Conservation (phyloP, 768 basidiomycete species). For the Calocera cornea region DNA sequence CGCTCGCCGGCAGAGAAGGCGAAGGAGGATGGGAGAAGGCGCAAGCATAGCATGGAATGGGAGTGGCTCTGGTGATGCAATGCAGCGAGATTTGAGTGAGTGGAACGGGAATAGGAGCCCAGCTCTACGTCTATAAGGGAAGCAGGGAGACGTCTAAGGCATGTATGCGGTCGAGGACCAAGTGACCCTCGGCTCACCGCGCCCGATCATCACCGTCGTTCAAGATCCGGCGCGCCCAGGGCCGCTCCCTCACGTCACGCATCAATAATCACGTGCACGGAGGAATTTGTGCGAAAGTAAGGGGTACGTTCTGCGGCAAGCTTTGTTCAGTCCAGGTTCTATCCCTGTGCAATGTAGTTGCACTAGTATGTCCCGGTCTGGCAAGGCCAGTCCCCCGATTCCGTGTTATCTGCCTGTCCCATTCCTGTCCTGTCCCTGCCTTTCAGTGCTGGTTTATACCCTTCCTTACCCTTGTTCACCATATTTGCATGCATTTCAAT, state of each 20-base stretch:
- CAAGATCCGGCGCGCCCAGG: conserved; percentile 5
- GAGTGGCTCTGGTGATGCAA: background rate
- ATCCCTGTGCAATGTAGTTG: no score
- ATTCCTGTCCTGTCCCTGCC: no score
- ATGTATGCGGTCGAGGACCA: background rate
- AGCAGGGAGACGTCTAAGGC: background rate
- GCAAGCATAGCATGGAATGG: background rate
- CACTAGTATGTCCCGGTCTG: no score
- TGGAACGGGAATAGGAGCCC: background rate
- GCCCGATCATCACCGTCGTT: background rate
- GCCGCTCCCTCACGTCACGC: background rate
- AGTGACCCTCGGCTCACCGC: background rate
- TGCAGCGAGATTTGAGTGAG: background rate
- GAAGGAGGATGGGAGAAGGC: background rate
- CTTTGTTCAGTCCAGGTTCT: background rate
- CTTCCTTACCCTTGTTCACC: no score
- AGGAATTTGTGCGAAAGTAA: no score
- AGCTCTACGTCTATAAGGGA: background rate
- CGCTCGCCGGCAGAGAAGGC: background rate
- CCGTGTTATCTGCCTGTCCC: no score
- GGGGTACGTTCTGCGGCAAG: background rate
- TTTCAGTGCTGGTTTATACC: no score
- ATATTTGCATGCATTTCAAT: no score
- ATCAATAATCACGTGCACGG: background rate
- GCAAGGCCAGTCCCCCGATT: no score